phyloP scores from a whole-genome alignment of 75 land plant species.

The Sequoiadendron giganteum region DNA sequence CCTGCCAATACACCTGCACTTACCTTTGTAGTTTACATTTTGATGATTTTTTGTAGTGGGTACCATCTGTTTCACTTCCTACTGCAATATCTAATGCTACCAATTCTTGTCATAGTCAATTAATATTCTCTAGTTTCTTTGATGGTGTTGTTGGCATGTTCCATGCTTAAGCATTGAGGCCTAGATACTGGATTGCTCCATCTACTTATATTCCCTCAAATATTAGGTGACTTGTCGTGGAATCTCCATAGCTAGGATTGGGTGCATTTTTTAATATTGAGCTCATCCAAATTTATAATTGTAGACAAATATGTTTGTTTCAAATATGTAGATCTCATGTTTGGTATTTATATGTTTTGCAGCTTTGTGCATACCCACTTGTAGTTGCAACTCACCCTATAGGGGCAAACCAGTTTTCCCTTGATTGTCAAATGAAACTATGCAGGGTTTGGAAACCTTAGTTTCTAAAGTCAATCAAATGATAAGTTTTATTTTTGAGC shows the following conservation, averaged over 20 bases:
- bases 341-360: background rate
- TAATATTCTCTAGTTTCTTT: conserved; percentile 59
- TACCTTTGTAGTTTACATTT: background rate
- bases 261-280: background rate
- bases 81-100: conserved; percentile 71
- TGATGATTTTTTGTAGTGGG: conserved; percentile 41
- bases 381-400: conserved; percentile 50
- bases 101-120: conserved; percentile 78
- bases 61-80: conserved; percentile 46
- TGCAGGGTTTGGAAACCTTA: conserved; percentile 47
- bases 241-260: background rate
- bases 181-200: conserved; percentile 60
- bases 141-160: conserved; percentile 65
- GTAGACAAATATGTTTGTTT: background rate
- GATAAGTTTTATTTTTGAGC: background rate
- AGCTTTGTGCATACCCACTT: conserved; percentile 36
- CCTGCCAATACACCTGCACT: no score
- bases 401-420: conserved; percentile 41
- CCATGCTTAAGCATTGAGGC: conserved; percentile 43
- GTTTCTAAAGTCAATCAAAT: conserved; percentile 13
- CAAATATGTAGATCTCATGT: background rate
- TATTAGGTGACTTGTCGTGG: conserved; percentile 31
- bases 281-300: no score
- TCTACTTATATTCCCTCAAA: conserved; percentile 61
- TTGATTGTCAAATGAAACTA: conserved; percentile 40